These are phyloP conservation scores for Acephala macrosclerotiorum DNA, from an alignment of 2,329 filamentous ascomycete genomes.

Conservation along the genomic window DNA sequence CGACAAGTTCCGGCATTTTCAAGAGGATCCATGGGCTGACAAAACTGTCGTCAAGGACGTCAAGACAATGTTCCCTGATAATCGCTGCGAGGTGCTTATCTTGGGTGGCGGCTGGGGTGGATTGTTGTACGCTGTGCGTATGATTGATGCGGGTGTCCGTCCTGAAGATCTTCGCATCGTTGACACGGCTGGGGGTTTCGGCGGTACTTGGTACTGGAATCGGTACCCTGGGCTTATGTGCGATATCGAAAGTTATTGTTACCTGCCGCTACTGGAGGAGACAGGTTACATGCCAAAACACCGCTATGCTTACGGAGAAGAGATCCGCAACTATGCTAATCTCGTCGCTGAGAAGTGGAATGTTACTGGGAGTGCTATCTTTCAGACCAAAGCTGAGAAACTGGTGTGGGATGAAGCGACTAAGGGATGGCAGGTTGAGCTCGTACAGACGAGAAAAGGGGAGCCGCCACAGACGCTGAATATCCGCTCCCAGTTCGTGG, in stretches of 20 bases:
- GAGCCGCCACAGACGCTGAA: slow-evolving; percentile 15
- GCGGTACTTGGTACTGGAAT: slow-evolving; percentile 58
- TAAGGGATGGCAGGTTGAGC: slow-evolving; percentile 42
- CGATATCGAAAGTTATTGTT: slow-evolving; percentile 66
- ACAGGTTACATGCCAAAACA: slow-evolving; percentile 61
- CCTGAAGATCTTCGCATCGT: slow-evolving; percentile 49
- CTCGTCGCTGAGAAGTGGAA: slow-evolving; percentile 53
- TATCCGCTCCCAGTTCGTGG: slow-evolving; percentile 46
- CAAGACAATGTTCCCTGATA: slow-evolving; percentile 12
- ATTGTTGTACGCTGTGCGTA: slow-evolving; percentile 16
- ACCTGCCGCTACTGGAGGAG: slow-evolving; percentile 67
- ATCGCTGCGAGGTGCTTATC: slow-evolving; percentile 20
- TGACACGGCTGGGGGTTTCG: slow-evolving; percentile 55
- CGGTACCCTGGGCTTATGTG: slow-evolving; percentile 57
- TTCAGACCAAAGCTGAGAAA: slow-evolving; percentile 52
- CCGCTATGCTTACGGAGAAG: slow-evolving; percentile 30
- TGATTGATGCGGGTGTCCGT: slow-evolving; percentile 18
- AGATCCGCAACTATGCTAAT: slow-evolving; percentile 51
- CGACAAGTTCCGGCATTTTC: slow-evolving; percentile 12
- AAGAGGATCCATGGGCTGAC: slow-evolving; percentile 23
- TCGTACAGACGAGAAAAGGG: slow-evolving; percentile 16
- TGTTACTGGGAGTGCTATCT: slow-evolving; percentile 49
- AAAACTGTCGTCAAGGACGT: slow-evolving; percentile 7
- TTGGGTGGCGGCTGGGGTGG: slow-evolving; percentile 24
- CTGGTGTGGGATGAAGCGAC: slow-evolving; percentile 55